These are phyloP conservation scores for Torulaspora maleeae DNA, from an alignment of 805 yeast species.

Conservation along the genomic window DNA sequence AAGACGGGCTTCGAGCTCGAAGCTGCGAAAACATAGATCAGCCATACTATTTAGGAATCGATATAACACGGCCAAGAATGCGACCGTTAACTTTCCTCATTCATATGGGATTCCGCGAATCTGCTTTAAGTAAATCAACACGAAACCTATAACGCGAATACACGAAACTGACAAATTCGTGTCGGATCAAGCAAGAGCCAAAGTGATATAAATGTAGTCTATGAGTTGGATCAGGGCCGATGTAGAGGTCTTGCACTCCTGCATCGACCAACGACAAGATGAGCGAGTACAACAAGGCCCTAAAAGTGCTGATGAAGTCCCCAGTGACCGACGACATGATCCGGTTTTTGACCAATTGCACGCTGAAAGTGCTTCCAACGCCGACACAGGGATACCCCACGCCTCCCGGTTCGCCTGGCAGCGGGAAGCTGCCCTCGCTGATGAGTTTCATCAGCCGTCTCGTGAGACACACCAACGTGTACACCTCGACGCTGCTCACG, in stretches of 20 bases:
- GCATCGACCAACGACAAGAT: slow-evolving; percentile 11
- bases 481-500: slow-evolving; percentile 71
- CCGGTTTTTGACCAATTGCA: slow-evolving; percentile 59
- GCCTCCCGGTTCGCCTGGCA: slow-evolving; percentile 35
- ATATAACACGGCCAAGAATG: background rate
- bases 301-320: slow-evolving; percentile 52
- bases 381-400: slow-evolving; percentile 34
- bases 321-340: slow-evolving; percentile 75
- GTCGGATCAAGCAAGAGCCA: background rate
- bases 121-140: slow-evolving; percentile 6
- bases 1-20: slow-evolving; percentile 46
- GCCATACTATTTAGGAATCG: slow-evolving; percentile 6
- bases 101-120: background rate
- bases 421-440: slow-evolving; percentile 49
- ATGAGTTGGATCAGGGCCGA: background rate
- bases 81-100: background rate
- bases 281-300: slow-evolving; percentile 46
- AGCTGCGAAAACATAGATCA: slow-evolving; percentile 14
- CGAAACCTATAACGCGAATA: slow-evolving; percentile 8
- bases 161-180: slow-evolving; percentile 6
- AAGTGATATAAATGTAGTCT: background rate
- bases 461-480: slow-evolving; percentile 72
- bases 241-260: too few species aligned
- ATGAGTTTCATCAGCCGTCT: slow-evolving; percentile 69
- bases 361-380: slow-evolving; percentile 65